Percentiles rank a stretch among this genome's conserved stretches.
These are phyloP conservation scores for Groenewaldozyma auringiensis DNA, from an alignment of 1,139 yeast species.

Conservation along the genomic window DNA sequence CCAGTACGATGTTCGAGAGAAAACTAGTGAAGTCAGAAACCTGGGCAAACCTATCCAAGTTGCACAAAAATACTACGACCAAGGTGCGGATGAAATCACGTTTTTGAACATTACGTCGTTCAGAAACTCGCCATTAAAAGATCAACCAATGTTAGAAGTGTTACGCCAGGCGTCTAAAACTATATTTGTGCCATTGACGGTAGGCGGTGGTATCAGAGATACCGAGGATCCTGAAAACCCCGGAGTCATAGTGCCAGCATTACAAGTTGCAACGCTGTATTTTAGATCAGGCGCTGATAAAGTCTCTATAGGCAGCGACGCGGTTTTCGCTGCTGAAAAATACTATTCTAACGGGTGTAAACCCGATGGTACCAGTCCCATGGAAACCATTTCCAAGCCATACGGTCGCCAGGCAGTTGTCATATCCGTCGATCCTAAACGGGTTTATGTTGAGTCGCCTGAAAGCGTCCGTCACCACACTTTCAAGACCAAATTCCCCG, in stretches of 20 bases:
- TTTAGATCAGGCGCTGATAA: slow-evolving; percentile 97
- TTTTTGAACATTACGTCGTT: slow-evolving; percentile 91
- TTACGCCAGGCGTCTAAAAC: slow-evolving; percentile 75
- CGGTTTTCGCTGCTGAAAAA: slow-evolving; percentile 81
- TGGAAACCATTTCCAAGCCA: slow-evolving; percentile 82
- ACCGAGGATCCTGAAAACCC: slow-evolving; percentile 61
- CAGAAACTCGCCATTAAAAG: slow-evolving; percentile 83
- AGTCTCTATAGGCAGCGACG: slow-evolving; percentile 96
- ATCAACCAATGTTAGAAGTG: slow-evolving; percentile 92
- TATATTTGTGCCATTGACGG: slow-evolving; percentile 91
- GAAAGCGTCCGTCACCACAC: slow-evolving; percentile 50
- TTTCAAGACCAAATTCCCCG: slow-evolving; percentile 49
- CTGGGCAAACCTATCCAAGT: slow-evolving; percentile 92
- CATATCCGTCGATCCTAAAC: slow-evolving; percentile 90
- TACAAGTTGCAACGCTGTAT: slow-evolving; percentile 81
- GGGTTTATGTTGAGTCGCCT: slow-evolving; percentile 64
- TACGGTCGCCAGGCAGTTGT: slow-evolving; percentile 97
- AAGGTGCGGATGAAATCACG: slow-evolving; percentile 96
- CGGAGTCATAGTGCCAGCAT: slow-evolving; percentile 69
- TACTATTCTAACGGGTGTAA: slow-evolving; percentile 52
- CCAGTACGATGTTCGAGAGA: slow-evolving; percentile 91
- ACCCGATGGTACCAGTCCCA: slow-evolving; percentile 72
- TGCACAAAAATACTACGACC: slow-evolving; percentile 80
- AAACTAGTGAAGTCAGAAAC: slow-evolving; percentile 61
- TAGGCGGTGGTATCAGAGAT: slow-evolving; percentile 96